Conservation (phyloP, 2,329 filamentous ascomycete genomes). For the Colletotrichum costaricense region DNA sequence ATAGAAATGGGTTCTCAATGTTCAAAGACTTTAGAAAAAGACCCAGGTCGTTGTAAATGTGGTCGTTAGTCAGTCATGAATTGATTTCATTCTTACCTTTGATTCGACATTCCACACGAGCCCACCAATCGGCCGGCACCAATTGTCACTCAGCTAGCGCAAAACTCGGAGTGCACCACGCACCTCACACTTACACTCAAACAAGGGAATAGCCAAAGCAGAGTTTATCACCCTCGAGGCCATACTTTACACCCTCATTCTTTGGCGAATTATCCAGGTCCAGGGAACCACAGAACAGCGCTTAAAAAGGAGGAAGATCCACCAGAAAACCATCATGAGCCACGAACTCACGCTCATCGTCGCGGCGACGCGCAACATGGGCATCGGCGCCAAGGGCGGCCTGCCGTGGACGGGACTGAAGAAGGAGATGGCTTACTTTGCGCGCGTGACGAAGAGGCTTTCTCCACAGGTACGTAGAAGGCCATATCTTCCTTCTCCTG, state of each 20-base stretch:
- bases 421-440: slow-evolving; percentile 96
- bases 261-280: background rate
- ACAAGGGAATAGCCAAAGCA: background rate
- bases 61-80: background rate
- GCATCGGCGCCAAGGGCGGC: slow-evolving; percentile 82
- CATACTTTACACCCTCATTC: background rate
- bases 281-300: background rate
- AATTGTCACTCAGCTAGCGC: slow-evolving; percentile 22
- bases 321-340: slow-evolving; percentile 6
- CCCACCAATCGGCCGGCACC: slow-evolving; percentile 27
- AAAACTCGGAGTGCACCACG: slow-evolving; percentile 24
- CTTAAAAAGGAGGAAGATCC: background rate
- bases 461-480: slow-evolving; percentile 50
- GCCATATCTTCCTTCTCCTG: background rate
- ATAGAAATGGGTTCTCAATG: background rate
- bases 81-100: background rate
- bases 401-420: slow-evolving; percentile 92
- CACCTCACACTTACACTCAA: background rate
- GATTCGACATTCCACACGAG: slow-evolving; percentile 8
- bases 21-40: too few species aligned
- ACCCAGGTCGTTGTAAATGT: too few species aligned
- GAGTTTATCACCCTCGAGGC: background rate
- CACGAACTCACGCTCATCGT: slow-evolving; percentile 87
- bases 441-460: slow-evolving; percentile 82
- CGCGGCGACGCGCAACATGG: slow-evolving; percentile 89